phyloP scores from a whole-genome alignment of 768 basidiomycete species.

The Coprinopsis sp. region DNA sequence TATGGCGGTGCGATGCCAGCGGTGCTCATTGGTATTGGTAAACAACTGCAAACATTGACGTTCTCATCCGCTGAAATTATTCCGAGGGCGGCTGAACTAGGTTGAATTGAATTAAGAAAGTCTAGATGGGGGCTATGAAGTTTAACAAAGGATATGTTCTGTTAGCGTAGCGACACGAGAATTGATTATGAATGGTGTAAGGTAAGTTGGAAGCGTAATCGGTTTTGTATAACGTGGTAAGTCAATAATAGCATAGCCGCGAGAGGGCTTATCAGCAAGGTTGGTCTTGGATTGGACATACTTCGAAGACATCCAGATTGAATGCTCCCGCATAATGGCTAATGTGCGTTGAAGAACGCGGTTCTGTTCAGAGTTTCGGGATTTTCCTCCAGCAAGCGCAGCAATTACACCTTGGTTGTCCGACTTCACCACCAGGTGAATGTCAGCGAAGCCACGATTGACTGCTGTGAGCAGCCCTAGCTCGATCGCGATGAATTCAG shows the following conservation, averaged over 20 bases:
- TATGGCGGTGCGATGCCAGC: no score
- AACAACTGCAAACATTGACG: no score
- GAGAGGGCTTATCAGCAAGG: slow-evolving; percentile 9
- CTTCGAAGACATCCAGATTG: slow-evolving; percentile 5
- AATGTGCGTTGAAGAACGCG: slow-evolving; percentile 9
- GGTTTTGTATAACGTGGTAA: not conserved
- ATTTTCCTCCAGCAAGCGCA: slow-evolving; percentile 16
- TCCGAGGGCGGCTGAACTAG: no score
- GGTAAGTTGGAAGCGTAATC: not conserved
- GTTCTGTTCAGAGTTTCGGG: slow-evolving; percentile 17
- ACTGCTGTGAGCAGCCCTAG: slow-evolving; percentile 12
- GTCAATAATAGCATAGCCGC: slow-evolving; percentile 17
- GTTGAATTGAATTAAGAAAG: no score
- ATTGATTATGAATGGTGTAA: not conserved
- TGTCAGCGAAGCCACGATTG: slow-evolving; percentile 8
- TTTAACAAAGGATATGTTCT: no score
- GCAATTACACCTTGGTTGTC: slow-evolving; percentile 34
- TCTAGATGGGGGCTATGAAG: no score
- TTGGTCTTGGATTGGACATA: slow-evolving; percentile 3
- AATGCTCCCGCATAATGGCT: slow-evolving; percentile 3
- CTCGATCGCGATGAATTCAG: slow-evolving; percentile 23
- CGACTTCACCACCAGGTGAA: slow-evolving; percentile 24
- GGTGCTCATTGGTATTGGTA: no score
- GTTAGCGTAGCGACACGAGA: not conserved
- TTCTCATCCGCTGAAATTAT: no score